These are phyloP conservation scores for Citrullus mucosospermus DNA, from an alignment of 306 rosid species.

Conservation along the genomic window DNA sequence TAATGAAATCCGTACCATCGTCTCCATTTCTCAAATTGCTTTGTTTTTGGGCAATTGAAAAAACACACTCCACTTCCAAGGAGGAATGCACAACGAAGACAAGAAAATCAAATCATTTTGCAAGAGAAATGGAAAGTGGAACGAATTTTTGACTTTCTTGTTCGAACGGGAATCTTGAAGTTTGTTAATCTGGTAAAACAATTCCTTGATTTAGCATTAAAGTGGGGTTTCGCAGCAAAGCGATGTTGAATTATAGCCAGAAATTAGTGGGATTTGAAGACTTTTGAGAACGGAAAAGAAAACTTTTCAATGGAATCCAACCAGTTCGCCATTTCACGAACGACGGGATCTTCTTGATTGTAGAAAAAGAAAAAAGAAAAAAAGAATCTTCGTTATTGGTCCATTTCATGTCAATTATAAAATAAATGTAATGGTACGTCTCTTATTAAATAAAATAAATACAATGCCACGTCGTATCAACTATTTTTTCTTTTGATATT, in stretches of 20 bases:
- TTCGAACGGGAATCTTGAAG: neutral
- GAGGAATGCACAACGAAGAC: neutral
- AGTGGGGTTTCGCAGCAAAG: neutral
- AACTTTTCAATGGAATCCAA: neutral
- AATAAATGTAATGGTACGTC: neutral
- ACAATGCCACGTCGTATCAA: neutral
- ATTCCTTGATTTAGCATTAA: neutral
- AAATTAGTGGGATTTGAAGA: neutral
- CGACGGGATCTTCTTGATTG: neutral
- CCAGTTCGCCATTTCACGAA: neutral
- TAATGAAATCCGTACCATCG: neutral
- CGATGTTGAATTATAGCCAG: neutral
- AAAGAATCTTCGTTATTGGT: neutral
- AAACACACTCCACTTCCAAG: neutral
- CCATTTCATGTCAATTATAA: neutral
- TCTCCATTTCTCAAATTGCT: neutral
- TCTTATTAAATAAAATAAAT: neutral
- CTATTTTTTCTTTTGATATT: neutral
- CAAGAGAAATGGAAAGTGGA: neutral
- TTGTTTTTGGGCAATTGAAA: neutral
- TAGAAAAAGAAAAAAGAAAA: neutral
- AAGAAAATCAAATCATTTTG: neutral
- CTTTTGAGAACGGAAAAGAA: neutral
- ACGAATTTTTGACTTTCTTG: constrained; percentile 4
- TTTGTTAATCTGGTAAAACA: neutral